Percentiles rank a stretch among this genome's conserved stretches.
Evolutionary conservation across 108 stramenopile genomes (phyloP).

Genomic region (Stephanodiscus triporus): DNA sequence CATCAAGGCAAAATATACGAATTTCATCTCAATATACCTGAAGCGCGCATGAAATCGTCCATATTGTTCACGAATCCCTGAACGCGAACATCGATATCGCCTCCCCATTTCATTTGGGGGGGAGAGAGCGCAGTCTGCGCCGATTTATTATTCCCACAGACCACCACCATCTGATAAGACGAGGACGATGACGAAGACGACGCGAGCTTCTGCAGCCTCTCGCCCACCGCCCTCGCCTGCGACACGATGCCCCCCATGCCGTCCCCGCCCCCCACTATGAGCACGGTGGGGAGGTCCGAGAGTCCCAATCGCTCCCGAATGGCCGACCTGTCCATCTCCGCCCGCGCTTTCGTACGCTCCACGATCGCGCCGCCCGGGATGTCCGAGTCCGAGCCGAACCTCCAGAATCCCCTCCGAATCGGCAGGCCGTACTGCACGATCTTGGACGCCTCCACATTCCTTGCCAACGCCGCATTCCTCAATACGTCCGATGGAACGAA

Average conservation of each 20-base stretch:
- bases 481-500: conserved; percentile 91
- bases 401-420: conserved; percentile 94
- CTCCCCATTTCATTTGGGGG: conserved; percentile 48
- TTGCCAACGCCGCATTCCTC: conserved; percentile 60
- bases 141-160: conserved; percentile 90
- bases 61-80: conserved; percentile 94
- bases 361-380: background rate
- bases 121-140: conserved; percentile 53
- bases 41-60: conserved; percentile 95
- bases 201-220: conserved; percentile 52
- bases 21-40: conserved; percentile 9
- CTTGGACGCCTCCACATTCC: conserved; percentile 59
- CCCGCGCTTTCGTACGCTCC: conserved; percentile 22
- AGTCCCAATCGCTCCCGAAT: conserved; percentile 72
- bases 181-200: background rate
- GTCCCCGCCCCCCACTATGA: conserved; percentile 96
- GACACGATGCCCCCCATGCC: conserved; percentile 92
- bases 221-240: conserved; percentile 76
- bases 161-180: conserved; percentile 82
- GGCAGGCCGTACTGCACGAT: conserved; percentile 93
- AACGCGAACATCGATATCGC: conserved; percentile 56
- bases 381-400: conserved; percentile 46
- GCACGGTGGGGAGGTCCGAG: conserved; percentile 73
- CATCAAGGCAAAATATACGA: background rate
- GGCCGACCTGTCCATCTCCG: conserved; percentile 43